Conservation (phyloP, 495 filamentous ascomycete genomes). For the Aspergillus kassunensis region DNA sequence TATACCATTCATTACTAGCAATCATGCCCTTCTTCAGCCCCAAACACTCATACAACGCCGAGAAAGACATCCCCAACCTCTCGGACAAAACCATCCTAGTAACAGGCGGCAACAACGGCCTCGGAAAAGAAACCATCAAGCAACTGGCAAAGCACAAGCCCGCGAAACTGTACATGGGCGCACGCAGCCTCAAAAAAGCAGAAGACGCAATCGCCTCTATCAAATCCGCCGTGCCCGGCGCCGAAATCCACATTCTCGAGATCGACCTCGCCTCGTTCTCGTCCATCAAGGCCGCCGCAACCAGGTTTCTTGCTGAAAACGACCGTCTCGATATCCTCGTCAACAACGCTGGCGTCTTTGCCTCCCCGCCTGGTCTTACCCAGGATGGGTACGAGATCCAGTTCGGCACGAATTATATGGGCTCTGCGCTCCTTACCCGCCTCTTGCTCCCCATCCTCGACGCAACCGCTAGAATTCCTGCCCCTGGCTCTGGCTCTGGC, state of each 20-base stretch:
- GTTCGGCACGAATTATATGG: constrained; percentile 65
- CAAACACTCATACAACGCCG: not conserved
- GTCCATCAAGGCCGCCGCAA: constrained; percentile 33
- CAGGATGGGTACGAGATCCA: constrained; percentile 63
- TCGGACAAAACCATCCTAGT: constrained; percentile 4
- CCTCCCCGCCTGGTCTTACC: constrained; percentile 38
- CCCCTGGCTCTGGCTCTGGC: too few species aligned
- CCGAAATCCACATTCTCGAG: constrained; percentile 15
- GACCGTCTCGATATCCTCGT: constrained; percentile 53
- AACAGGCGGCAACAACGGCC: constrained; percentile 6
- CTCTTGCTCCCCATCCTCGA: constrained; percentile 53
- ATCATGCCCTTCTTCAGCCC: not conserved
- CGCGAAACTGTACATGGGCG: not conserved
- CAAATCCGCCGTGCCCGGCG: not conserved
- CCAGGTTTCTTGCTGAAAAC: constrained; percentile 26
- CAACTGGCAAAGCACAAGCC: constrained; percentile 1
- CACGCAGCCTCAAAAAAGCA: not conserved
- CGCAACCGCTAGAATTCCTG: not conserved
- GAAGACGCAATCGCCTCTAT: not conserved
- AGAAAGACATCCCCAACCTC: not conserved
- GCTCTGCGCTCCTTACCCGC: constrained; percentile 57
- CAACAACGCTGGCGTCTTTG: constrained; percentile 68
- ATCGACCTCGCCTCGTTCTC: constrained; percentile 44
- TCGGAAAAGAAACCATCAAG: not conserved
- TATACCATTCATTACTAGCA: not conserved